Base-by-base conservation (phyloP, 2,329 filamentous ascomycete genomes). In the Trichoderma arundinaceum region DNA sequence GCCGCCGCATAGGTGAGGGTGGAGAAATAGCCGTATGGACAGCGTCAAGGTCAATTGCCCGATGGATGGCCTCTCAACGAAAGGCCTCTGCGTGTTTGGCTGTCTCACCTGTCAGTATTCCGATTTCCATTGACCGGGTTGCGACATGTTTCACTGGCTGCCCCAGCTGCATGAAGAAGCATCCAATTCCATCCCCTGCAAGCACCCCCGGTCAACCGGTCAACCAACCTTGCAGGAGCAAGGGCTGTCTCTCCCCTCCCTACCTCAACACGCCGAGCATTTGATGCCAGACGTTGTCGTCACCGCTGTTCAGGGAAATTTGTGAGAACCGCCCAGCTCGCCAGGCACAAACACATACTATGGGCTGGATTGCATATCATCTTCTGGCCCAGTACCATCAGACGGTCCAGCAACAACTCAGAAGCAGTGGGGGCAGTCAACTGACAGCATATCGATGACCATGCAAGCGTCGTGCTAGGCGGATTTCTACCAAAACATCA, bases 151-250 rank as follows among this genome's bases (percentile, higher is more conserved):
- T 62, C 59, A 62, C 59, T 62, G 38, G 48, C 59, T 22, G 48
- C 39, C 22, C 59, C 38, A 43, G 59, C 48, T 53, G 59, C 48
- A 62, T 62, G 59, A 62, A 53, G 46, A 62, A 62, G 48, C 59
- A 53, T 62, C 59, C 59, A 62, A 56, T 64, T 64, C 61, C 41
- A 39, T 54, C 19, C 60, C 61, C 52, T 64, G 61, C 61, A 56
- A 62, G 33, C 32, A 38, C 28, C 52, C 61, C 61, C 28, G 46
- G 60, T 64, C 60, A 64, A 44, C 49, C 51, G 51, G 61, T 64
- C 51, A 57, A 57, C 61, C 38, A 56, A 57, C 61, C 49, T 54
- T 57, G 61, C 61, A 64, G 51, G 41, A 57, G 51, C 61, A 51
- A 43, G 48, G 58, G 59, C 59, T 13, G 38, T 8, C 39, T 44